phyloP scores from a whole-genome alignment of 371 early-diverging fungal species.

The Chytridiales sp. region DNA sequence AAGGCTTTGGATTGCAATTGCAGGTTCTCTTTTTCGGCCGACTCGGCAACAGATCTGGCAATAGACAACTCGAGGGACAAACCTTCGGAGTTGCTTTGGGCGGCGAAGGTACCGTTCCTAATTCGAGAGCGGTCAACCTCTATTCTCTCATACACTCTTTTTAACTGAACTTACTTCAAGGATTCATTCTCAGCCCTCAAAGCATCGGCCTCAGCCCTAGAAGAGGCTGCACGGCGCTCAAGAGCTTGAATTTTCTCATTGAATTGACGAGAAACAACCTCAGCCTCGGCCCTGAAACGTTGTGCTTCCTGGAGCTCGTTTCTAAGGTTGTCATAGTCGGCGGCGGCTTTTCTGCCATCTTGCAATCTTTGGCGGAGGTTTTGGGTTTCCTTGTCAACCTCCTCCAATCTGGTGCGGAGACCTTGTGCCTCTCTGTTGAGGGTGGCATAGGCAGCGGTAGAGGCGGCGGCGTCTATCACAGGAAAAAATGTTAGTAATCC shows the following conservation, averaged over 20 bases:
- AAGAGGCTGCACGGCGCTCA: not conserved
- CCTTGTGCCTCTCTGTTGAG: constrained; percentile 8
- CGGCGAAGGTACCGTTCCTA: no score
- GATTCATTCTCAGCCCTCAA: not conserved
- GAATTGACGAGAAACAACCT: not conserved
- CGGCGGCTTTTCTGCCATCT: not conserved
- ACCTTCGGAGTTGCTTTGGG: no score
- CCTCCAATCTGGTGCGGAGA: constrained; percentile 11
- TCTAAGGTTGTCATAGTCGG: not conserved
- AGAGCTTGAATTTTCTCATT: constrained; percentile 1
- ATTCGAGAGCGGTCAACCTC: no score
- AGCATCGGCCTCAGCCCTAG: constrained; percentile 1
- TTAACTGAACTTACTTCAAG: constrained; percentile 3
- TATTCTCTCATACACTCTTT: not conserved
- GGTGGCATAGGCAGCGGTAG: constrained; percentile 4
- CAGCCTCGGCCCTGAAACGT: not conserved
- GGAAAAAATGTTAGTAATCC: not conserved
- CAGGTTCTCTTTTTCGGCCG: no score
- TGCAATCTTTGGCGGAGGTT: not conserved
- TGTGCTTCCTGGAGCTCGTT: not conserved
- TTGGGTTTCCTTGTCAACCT: not conserved
- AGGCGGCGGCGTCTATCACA: not conserved
- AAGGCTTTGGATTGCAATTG: no score
- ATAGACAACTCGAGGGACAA: no score
- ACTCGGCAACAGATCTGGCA: no score